Percentiles rank a stretch among this genome's conserved stretches.
phyloP scores from a whole-genome alignment of 768 basidiomycete genomes.

The Daedalea quercina region DNA sequence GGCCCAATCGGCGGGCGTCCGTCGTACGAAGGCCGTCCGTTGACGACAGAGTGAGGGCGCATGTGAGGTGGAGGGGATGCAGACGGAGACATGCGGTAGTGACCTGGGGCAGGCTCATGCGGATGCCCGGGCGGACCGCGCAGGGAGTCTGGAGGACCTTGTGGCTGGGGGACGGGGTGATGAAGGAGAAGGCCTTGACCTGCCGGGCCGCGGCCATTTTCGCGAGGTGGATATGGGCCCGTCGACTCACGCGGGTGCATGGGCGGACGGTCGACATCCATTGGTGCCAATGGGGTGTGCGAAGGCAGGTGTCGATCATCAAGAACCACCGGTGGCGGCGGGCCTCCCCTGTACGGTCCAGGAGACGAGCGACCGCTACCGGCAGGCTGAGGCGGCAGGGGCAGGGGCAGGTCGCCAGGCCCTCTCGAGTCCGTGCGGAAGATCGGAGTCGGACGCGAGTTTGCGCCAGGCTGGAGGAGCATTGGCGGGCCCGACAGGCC shows the following conservation, averaged over 20 bases:
- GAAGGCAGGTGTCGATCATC: slow-evolving; percentile 61
- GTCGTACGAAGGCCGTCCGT: slow-evolving; percentile 9
- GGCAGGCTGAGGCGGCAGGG: slow-evolving; percentile 46
- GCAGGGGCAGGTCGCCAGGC: slow-evolving; percentile 37
- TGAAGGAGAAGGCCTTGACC: slow-evolving; percentile 56
- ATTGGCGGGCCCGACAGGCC: slow-evolving; percentile 64
- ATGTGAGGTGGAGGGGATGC: slow-evolving; percentile 48
- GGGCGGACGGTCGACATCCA: slow-evolving; percentile 40
- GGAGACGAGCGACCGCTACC: slow-evolving; percentile 39
- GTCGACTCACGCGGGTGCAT: slow-evolving; percentile 51
- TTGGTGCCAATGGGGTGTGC: slow-evolving; percentile 72
- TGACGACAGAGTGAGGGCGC: slow-evolving; percentile 40
- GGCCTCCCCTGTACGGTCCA: slow-evolving; percentile 75
- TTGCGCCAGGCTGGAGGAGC: slow-evolving; percentile 44
- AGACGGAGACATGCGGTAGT: slow-evolving; percentile 52
- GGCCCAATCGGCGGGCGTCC: slow-evolving; percentile 37
- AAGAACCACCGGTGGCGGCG: slow-evolving; percentile 74
- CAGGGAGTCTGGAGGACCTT: slow-evolving; percentile 35
- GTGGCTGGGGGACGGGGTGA: slow-evolving; percentile 55
- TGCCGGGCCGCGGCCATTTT: slow-evolving; percentile 44
- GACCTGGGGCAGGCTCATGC: slow-evolving; percentile 51
- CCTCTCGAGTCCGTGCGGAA: slow-evolving; percentile 69
- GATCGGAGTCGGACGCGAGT: slow-evolving; percentile 37
- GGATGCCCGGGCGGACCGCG: slow-evolving; percentile 42
- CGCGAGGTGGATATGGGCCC: slow-evolving; percentile 32